These are phyloP conservation scores for Sporisorium iseilematis-ciliati DNA, from an alignment of 1,284 basidiomycete genomes.

Conservation along the genomic window DNA sequence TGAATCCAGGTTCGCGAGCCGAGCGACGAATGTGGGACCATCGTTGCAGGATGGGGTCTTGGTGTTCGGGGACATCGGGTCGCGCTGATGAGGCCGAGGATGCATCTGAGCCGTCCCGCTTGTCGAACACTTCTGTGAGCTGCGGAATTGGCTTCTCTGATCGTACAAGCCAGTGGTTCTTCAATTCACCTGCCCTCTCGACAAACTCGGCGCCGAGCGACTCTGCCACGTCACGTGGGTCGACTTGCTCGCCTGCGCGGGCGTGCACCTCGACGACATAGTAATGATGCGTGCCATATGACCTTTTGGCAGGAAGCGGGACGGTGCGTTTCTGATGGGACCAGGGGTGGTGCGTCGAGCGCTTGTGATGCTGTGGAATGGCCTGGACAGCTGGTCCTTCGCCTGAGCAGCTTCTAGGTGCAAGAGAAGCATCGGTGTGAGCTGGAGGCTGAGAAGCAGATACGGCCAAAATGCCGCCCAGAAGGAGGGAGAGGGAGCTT, in stretches of 20 bases:
- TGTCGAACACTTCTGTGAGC: slow-evolving; percentile 10
- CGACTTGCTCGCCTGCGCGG: slow-evolving; percentile 71
- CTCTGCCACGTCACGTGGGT: slow-evolving; percentile 71
- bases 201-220: slow-evolving; percentile 85
- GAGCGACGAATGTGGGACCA: slow-evolving; percentile 66
- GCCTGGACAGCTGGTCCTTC: background rate
- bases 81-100: slow-evolving; percentile 9
- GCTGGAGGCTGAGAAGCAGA: slow-evolving; percentile 11
- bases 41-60: slow-evolving; percentile 72
- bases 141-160: slow-evolving; percentile 65
- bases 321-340: slow-evolving; percentile 43
- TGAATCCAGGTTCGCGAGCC: slow-evolving; percentile 27
- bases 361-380: slow-evolving; percentile 19
- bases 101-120: slow-evolving; percentile 8
- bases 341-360: slow-evolving; percentile 29
- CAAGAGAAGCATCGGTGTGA: slow-evolving; percentile 10
- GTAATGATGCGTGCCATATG: slow-evolving; percentile 86
- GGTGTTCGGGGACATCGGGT: slow-evolving; percentile 57
- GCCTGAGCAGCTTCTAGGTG: slow-evolving; percentile 18
- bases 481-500: slow-evolving; percentile 33
- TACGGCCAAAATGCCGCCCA: slow-evolving; percentile 35
- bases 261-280: slow-evolving; percentile 85
- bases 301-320: slow-evolving; percentile 60
- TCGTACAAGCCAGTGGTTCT: slow-evolving; percentile 87
- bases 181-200: slow-evolving; percentile 86